phyloP scores from a whole-genome alignment of 805 yeast species.

The Ogataea pini region DNA sequence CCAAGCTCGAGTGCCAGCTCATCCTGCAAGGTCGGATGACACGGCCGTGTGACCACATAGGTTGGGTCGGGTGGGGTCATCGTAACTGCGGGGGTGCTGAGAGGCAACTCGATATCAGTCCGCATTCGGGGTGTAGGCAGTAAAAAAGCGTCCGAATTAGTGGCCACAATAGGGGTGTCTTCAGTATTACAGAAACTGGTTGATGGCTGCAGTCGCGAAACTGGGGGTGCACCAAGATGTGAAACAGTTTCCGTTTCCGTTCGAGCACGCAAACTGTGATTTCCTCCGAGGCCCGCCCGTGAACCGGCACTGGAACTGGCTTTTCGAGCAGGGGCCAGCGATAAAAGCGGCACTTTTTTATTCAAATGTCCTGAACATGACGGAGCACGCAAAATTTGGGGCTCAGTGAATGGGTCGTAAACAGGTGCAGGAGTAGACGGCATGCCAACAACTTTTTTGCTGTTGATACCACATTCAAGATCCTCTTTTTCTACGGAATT shows the following conservation, averaged over 20 bases:
- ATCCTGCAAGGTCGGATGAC: constrained; percentile 1
- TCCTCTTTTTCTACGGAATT: neutral
- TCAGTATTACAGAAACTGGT: constrained; percentile 5
- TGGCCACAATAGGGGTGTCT: constrained; percentile 1
- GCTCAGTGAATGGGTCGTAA: constrained; percentile 8
- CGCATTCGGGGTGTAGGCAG: constrained; percentile 7
- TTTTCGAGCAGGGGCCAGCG: constrained; percentile 3
- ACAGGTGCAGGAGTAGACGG: neutral
- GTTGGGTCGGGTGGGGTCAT: neutral
- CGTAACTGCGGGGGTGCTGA: neutral
- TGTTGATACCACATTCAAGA: neutral
- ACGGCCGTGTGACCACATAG: neutral
- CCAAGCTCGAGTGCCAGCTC: constrained; percentile 2
- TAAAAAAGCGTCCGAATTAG: constrained; percentile 1
- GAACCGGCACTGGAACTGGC: neutral
- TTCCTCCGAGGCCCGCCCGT: neutral
- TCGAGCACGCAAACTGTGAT: neutral
- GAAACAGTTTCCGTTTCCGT: neutral
- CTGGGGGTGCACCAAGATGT: neutral
- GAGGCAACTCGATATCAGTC: neutral
- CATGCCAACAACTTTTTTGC: neutral
- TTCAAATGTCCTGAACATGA: neutral
- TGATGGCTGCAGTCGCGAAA: constrained; percentile 6
- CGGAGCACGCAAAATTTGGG: constrained; percentile 10
- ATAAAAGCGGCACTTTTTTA: constrained; percentile 8